Evolutionary conservation across 768 basidiomycete genomes (phyloP), one percentile per base, ranked within the genome.

Genomic region (Suillus sp.): DNA sequence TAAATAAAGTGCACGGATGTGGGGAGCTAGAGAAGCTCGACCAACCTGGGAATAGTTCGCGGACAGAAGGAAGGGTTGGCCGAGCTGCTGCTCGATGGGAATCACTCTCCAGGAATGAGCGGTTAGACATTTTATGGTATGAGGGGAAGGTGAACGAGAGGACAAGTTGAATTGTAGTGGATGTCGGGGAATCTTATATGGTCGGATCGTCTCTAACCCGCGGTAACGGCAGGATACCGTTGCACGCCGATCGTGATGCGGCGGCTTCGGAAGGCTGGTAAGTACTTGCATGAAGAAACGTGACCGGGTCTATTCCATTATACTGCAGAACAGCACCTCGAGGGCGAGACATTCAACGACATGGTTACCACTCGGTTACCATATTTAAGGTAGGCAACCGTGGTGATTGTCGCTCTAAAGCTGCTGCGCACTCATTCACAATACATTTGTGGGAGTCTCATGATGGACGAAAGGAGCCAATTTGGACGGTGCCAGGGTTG

Each of bases 1-100:
- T 57, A 47, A 59, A 40, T 57, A 47, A 55, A 40, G 43, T 16
- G n/a, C 27, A 16, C 51, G 30, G 13, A 42, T 54, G 45, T 40
- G 60, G 32, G 40, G 59, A 27, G 56, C 56, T 40, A 20, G 10
- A 57, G 42, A 47, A 42, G 10, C 2, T n/a, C 56, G 57, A 59
- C 66, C 68, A 62, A 87, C 90, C 84, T 80, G 83, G 77, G 70
- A 91, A 87, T 64, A 91, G 75, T 73, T 88, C 86, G 57, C 87
- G 86, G 61, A 91, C 90, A 54, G 88, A 82, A 45, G 90, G 90
- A 63, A 91, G 85, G 18, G 84, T 88, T 60, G 87, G 86, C 50
- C 88, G 83, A 34, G 58, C 34, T 38, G 69, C 67, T 8, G 74
- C 75, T 62, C 69, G 68, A 59, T 62, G 63, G 30, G 54, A 61